Evolutionary conservation across 2,329 filamentous ascomycete genomes (phyloP), one percentile per base, ranked within the genome.

Genomic region (Trichoderma sp.): DNA sequence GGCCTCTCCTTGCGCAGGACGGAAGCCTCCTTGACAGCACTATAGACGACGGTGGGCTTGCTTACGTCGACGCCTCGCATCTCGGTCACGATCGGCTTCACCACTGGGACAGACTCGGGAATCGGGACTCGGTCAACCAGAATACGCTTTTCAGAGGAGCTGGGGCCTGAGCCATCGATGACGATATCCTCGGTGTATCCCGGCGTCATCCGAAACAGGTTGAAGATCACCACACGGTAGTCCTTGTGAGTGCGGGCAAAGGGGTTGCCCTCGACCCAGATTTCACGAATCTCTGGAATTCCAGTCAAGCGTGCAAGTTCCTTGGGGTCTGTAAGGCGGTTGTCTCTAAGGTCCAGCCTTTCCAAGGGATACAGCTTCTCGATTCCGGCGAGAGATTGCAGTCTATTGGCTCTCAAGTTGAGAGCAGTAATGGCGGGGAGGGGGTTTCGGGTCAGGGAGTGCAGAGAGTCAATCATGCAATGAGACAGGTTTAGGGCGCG

Each of bases 381-480:
- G 58, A 98, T 90, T 2, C 96, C 96, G 34, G 94, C 94, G 72
- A 99, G 88, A 2, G 94, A 97, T 72, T 90, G 88, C 72, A 99
- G 87, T 60, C 95, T 90, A 80, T 99, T 99, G 64, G 90, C 93
- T 71, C 95, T 91, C 70, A 99, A 88, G 78, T 98, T 98, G 71
- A 99, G 85, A 1, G 95, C 95, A 1, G 93, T 97, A 74, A 99
- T 97, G 24, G 96, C 95, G 32, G 96, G 95, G 6, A 99, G 86
- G 14, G 96, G 94, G 77, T 92, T 96, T 74, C 92, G 90, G 2
- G 91, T 91, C 56, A 99, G 85, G 2, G 95, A 97, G 77, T 97
- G 93, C 71, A 99, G 86, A 18, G 94, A 96, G 76, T 95, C 93
- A 74, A 99, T 98, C 95, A 98, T 98, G 86, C 95, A 98, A 78